phyloP scores from a whole-genome alignment of 1,139 yeast genomes.

The Blastobotrys indianensis region DNA sequence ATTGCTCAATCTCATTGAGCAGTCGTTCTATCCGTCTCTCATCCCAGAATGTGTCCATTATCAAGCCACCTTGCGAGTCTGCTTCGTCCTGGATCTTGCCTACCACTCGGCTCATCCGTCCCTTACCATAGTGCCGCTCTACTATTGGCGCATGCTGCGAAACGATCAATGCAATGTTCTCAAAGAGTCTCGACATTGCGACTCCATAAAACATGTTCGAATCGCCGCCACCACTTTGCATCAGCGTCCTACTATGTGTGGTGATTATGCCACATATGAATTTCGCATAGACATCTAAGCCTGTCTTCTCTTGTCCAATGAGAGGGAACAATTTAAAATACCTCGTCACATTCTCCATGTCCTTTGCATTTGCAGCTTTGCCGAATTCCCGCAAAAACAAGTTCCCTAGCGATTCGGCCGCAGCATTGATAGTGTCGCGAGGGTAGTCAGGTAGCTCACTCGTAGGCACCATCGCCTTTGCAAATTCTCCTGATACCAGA shows the following conservation, averaged over 20 bases:
- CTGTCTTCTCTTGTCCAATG: constrained; percentile 64
- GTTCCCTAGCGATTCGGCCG: constrained; percentile 53
- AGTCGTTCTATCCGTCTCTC: constrained; percentile 53
- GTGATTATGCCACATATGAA: constrained; percentile 84
- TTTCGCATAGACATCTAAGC: constrained; percentile 73
- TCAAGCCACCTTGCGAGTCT: constrained; percentile 83
- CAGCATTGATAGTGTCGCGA: constrained; percentile 45
- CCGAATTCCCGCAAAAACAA: constrained; percentile 60
- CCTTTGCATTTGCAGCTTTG: constrained; percentile 59
- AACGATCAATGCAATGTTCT: constrained; percentile 76
- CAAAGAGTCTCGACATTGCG: constrained; percentile 70
- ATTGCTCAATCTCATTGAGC: constrained; percentile 51
- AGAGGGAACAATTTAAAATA: constrained; percentile 86
- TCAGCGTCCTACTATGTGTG: constrained; percentile 62
- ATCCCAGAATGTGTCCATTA: constrained; percentile 82
- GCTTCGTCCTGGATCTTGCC: constrained; percentile 77
- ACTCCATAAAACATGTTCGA: constrained; percentile 50
- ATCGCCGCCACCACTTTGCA: constrained; percentile 35
- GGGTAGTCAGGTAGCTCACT: constrained; percentile 86
- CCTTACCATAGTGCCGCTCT: constrained; percentile 59
- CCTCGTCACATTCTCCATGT: constrained; percentile 65
- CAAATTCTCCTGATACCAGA: constrained; percentile 60
- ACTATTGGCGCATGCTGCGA: constrained; percentile 83
- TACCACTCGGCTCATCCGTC: constrained; percentile 62
- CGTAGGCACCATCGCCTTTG: constrained; percentile 82